Conservation (phyloP, 2,329 filamentous ascomycete genomes). For the Cladophialophora immunda region DNA sequence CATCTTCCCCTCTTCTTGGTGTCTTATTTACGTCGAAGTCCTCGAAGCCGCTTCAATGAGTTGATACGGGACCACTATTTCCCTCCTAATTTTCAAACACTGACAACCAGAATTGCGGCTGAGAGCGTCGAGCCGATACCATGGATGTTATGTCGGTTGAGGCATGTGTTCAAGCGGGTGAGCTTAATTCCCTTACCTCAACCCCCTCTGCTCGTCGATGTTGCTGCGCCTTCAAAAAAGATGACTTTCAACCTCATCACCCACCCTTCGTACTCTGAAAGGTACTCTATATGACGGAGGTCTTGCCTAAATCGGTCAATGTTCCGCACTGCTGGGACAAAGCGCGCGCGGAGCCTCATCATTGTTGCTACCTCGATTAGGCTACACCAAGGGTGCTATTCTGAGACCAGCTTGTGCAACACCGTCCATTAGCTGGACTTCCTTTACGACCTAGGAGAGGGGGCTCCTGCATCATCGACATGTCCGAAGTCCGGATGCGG, state of each 20-base stretch:
- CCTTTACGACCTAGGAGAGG: neutral
- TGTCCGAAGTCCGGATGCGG: neutral
- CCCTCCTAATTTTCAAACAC: neutral
- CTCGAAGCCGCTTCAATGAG: neutral
- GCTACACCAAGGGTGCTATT: slow-evolving; percentile 3
- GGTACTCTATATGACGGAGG: slow-evolving; percentile 1
- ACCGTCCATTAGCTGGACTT: neutral
- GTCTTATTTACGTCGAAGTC: neutral
- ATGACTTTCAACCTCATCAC: neutral
- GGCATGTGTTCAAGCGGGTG: slow-evolving; percentile 36
- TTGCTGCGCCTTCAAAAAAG: neutral
- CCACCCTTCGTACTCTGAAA: neutral
- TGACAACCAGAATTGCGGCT: neutral
- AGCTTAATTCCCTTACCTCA: slow-evolving; percentile 2
- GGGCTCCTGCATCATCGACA: neutral
- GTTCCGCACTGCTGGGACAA: slow-evolving; percentile 1
- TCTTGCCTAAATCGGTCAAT: slow-evolving; percentile 19
- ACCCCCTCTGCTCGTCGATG: neutral
- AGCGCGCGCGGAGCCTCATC: neutral
- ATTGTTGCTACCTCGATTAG: neutral
- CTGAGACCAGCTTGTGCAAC: slow-evolving; percentile 12
- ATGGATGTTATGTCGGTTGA: slow-evolving; percentile 38
- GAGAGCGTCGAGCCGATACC: neutral
- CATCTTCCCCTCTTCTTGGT: neutral
- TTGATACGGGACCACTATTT: neutral